These are phyloP conservation scores for Dactylellina leptospora DNA, from an alignment of 2,329 filamentous ascomycete genomes.

Conservation along the genomic window DNA sequence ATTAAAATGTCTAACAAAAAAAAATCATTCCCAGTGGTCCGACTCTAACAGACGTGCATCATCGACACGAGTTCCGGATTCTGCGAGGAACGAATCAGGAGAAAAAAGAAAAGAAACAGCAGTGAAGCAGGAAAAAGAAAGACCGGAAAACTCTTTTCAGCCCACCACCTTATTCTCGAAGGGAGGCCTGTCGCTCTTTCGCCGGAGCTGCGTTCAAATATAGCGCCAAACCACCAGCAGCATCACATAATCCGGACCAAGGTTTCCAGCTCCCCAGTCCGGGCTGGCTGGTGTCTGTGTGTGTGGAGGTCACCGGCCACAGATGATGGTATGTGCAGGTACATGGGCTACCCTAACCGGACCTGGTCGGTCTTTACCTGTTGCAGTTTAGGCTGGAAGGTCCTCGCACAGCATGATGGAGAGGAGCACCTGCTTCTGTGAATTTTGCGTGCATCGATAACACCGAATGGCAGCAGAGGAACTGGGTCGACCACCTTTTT, in stretches of 20 bases:
- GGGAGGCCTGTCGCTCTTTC: constrained; percentile 50
- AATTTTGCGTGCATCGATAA: constrained; percentile 15
- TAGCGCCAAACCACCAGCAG: constrained; percentile 48
- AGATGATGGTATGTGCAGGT: constrained; percentile 47
- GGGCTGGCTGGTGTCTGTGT: constrained; percentile 6
- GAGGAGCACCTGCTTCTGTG: constrained; percentile 51
- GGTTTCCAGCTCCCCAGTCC: constrained; percentile 38
- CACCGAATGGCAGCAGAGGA: constrained; percentile 29
- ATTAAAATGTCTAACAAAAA: constrained; percentile 14
- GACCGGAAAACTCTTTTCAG: constrained; percentile 26
- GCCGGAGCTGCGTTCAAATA: constrained; percentile 49
- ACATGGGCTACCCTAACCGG: constrained; percentile 42
- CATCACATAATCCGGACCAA: constrained; percentile 54
- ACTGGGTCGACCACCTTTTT: constrained; percentile 52
- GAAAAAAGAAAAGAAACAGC: constrained; percentile 26
- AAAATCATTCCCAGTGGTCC: too few relatives aligned
- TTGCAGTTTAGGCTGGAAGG: constrained; percentile 46
- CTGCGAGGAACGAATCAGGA: constrained; percentile 22
- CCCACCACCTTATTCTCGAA: constrained; percentile 50
- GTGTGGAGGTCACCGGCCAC: constrained; percentile 30
- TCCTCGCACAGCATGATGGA: constrained; percentile 49
- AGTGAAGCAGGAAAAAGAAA: constrained; percentile 23
- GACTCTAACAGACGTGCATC: constrained; percentile 41
- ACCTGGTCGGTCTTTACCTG: constrained; percentile 43
- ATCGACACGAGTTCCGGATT: constrained; percentile 51